Evolutionary conservation across 108 stramenopile genomes (phyloP).

Genomic region (Epipyxis sp.): DNA sequence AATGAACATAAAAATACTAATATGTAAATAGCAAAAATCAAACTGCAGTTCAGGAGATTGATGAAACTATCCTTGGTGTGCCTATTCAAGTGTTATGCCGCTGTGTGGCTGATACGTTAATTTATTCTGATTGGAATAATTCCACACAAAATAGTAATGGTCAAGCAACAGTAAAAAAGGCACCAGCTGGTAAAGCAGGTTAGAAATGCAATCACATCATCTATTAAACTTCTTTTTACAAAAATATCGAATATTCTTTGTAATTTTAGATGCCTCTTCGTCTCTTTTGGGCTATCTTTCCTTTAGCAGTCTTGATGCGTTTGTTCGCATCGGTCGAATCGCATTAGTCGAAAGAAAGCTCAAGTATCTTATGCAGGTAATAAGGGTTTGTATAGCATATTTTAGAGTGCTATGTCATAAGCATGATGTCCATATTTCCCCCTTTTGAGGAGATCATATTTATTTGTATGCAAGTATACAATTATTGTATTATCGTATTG

Average conservation of each 20-base stretch:
- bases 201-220: conserved; percentile 4
- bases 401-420: conserved; percentile 17
- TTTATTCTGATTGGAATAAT: conserved; percentile 31
- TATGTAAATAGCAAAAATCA: too few relatives aligned
- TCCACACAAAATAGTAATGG: too few relatives aligned
- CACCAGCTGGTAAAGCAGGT: neutral
- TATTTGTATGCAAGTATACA: too few relatives aligned
- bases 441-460: too few relatives aligned
- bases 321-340: neutral
- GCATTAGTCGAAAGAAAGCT: conserved; percentile 14
- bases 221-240: conserved; percentile 2
- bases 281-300: neutral
- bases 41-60: too few relatives aligned
- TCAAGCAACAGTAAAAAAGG: too few relatives aligned
- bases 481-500: too few relatives aligned
- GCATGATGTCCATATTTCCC: too few relatives aligned
- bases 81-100: neutral
- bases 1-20: too few relatives aligned
- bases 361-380: conserved; percentile 26
- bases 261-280: too few relatives aligned
- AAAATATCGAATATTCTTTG: too few relatives aligned
- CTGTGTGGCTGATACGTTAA: neutral
- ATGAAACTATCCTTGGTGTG: neutral
- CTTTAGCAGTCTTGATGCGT: conserved; percentile 9
- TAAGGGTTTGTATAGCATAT: conserved; percentile 7